These are phyloP conservation scores for Symbiodinium natans DNA, from an alignment of 73 alveolate genomes.

Conservation along the genomic window DNA sequence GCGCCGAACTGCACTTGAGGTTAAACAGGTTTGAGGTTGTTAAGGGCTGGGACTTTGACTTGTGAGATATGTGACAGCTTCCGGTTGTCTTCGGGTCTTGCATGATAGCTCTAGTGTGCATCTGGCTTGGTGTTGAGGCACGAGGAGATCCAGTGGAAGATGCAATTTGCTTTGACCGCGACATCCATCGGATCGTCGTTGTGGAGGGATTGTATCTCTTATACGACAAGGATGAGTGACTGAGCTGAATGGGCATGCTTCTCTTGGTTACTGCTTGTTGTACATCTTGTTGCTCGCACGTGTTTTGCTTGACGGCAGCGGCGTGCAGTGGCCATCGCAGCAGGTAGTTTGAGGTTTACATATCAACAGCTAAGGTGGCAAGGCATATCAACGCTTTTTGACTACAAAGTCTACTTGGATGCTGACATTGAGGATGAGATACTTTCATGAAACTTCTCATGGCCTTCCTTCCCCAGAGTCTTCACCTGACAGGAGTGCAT, in stretches of 20 bases:
- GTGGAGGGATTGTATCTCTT: conserved; percentile 79
- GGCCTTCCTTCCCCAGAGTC: not conserved
- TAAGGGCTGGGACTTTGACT: not conserved
- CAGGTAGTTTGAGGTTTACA: too few relatives aligned
- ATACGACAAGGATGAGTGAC: conserved; percentile 21
- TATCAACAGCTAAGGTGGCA: conserved; percentile 33
- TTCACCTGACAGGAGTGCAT: conserved; percentile 24
- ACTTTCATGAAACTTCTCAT: too few relatives aligned
- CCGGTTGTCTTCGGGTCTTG: not conserved
- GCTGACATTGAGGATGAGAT: conserved; percentile 46
- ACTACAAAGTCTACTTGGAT: conserved; percentile 38
- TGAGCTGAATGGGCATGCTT: not conserved
- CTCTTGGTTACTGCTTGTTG: not conserved
- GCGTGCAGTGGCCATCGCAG: too few relatives aligned
- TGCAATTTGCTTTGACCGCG: conserved; percentile 36
- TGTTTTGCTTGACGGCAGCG: too few relatives aligned
- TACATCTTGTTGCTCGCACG: not conserved
- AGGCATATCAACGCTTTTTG: not conserved
- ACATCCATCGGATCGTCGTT: conserved; percentile 25
- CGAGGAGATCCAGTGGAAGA: conserved; percentile 39
- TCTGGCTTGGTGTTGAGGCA: not conserved
- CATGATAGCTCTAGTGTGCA: not conserved
- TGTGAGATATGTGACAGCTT: not conserved
- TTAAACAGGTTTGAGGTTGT: not conserved
- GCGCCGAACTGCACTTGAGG: not conserved